Conservation (phyloP, 495 filamentous ascomycete species). For the Penicillium fimorum region DNA sequence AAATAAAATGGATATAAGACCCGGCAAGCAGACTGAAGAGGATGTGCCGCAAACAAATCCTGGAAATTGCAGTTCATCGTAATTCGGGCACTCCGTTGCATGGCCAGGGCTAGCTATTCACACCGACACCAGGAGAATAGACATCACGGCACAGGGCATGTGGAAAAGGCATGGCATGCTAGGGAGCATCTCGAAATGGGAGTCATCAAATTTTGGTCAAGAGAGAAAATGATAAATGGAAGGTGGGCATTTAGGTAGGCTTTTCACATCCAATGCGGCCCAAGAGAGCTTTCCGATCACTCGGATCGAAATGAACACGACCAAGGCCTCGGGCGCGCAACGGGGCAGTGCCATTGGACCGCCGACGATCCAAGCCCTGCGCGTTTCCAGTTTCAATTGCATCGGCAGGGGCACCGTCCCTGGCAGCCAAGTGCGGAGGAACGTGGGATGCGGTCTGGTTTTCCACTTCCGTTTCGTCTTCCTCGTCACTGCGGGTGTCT, state of each 20-base stretch:
- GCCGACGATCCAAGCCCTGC: conserved; percentile 47
- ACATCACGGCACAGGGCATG: conserved; percentile 4
- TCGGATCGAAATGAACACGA: conserved; percentile 63
- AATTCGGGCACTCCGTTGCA: conserved; percentile 24
- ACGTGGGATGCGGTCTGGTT: conserved; percentile 38
- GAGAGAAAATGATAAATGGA: conserved; percentile 12
- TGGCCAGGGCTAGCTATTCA: conserved; percentile 7
- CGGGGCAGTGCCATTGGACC: conserved; percentile 34
- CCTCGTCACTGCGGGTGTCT: conserved; percentile 84
- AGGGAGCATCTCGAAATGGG: conserved; percentile 17
- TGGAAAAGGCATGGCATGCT: conserved; percentile 23
- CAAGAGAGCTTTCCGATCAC: conserved; percentile 69
- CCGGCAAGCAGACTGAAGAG: conserved; percentile 9
- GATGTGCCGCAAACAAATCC: conserved; percentile 14
- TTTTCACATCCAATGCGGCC: conserved; percentile 76
- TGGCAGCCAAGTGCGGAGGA: conserved; percentile 28
- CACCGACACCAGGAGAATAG: not conserved
- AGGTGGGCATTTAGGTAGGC: conserved; percentile 31
- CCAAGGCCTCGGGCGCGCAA: conserved; percentile 38
- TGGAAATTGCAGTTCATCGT: conserved; percentile 22
- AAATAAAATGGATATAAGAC: conserved; percentile 28
- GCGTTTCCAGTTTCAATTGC: conserved; percentile 32
- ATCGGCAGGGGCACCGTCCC: conserved; percentile 28
- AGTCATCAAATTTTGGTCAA: conserved; percentile 22
- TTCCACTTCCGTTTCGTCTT: conserved; percentile 63